A percentile compares a stretch with the other conserved stretches of the same genome.
Evolutionary conservation across 805 yeast genomes (phyloP).

Genomic region (Kodamaea fukazawae): DNA sequence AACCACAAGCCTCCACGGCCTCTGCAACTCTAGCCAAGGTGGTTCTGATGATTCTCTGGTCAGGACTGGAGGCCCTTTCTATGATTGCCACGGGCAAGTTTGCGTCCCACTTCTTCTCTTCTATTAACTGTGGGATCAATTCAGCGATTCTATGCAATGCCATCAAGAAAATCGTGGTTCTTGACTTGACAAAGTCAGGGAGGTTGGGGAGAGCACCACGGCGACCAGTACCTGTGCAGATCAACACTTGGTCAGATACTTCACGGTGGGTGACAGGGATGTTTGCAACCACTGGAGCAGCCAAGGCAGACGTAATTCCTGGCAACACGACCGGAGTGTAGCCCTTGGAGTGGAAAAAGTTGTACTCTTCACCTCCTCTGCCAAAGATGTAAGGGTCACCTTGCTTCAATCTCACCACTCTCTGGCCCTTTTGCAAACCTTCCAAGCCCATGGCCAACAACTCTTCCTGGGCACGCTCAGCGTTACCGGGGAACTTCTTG

Average conservation of each 20-base stretch:
- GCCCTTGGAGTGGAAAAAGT: conserved; percentile 67
- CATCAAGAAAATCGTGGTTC: conserved; percentile 90
- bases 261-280: conserved; percentile 93
- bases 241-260: conserved; percentile 86
- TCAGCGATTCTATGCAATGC: conserved; percentile 74
- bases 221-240: conserved; percentile 94
- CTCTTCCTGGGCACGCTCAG: conserved; percentile 89
- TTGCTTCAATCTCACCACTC: conserved; percentile 87
- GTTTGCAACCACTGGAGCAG: conserved; percentile 77
- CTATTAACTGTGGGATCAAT: conserved; percentile 45
- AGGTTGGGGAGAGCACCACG: conserved; percentile 76
- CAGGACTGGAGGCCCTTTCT: conserved; percentile 92
- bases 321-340: conserved; percentile 73
- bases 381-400: conserved; percentile 98
- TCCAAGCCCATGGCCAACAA: conserved; percentile 68
- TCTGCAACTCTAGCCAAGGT: conserved; percentile 61
- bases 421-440: conserved; percentile 61
- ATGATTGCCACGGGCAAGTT: conserved; percentile 78
- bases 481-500: conserved; percentile 93
- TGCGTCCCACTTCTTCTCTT: conserved; percentile 59
- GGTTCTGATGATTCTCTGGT: conserved; percentile 82
- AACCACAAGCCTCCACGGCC: conserved; percentile 74
- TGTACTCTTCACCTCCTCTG: conserved; percentile 90
- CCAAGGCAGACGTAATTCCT: conserved; percentile 85
- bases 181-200: conserved; percentile 66